A percentile compares a stretch with the other conserved stretches of the same genome.
Evolutionary conservation across 495 filamentous ascomycete genomes (phyloP).

Genomic region (Letharia columbiana): DNA sequence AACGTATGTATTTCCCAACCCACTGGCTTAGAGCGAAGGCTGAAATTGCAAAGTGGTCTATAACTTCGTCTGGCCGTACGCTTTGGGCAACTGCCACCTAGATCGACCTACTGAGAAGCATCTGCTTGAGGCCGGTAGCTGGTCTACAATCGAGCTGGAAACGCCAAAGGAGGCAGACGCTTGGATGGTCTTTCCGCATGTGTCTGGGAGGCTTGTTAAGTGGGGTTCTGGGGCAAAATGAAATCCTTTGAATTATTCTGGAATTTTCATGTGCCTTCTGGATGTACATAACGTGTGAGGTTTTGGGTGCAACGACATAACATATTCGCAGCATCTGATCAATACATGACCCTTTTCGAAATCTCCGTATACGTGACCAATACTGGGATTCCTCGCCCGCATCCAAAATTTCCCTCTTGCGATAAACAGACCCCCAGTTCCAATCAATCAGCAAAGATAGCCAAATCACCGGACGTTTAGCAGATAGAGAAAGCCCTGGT

Average conservation of each 20-base stretch:
- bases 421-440: no score
- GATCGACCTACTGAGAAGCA: constrained; percentile 17
- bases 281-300: no score
- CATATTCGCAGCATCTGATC: neutral
- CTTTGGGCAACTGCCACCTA: constrained; percentile 19
- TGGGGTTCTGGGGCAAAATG: neutral
- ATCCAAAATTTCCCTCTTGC: no score
- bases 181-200: constrained; percentile 17
- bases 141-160: constrained; percentile 20
- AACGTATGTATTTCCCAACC: constrained; percentile 9
- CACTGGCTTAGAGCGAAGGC: neutral
- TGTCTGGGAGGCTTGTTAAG: constrained; percentile 21
- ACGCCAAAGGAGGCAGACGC: constrained; percentile 14
- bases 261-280: no score
- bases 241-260: neutral
- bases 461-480: no score
- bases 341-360: no score
- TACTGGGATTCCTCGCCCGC: no score
- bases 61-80: constrained; percentile 20
- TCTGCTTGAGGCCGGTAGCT: constrained; percentile 21
- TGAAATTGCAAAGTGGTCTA: constrained; percentile 16
- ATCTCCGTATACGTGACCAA: no score
- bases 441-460: no score
- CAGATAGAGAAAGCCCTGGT: no score
- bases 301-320: neutral